These are phyloP conservation scores for Xylaria telfairii DNA, from an alignment of 495 filamentous ascomycete genomes.

Conservation along the genomic window DNA sequence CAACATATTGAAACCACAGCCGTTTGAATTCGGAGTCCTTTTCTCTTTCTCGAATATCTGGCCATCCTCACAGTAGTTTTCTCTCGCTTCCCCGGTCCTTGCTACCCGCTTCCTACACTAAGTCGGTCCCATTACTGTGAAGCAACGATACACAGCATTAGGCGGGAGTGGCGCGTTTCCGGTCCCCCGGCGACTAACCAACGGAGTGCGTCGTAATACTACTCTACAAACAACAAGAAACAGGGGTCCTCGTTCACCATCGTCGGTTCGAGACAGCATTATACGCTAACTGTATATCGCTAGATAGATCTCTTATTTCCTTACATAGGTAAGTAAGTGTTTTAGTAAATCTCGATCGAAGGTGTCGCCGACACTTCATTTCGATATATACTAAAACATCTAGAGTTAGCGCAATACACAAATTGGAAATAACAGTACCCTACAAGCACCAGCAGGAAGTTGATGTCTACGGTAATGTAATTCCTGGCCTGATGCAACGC, in stretches of 20 bases:
- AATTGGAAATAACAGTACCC: neutral
- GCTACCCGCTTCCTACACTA: neutral
- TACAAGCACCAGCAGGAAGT: neutral
- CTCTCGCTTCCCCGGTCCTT: neutral
- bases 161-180: slow-evolving; percentile 2
- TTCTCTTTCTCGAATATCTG: neutral
- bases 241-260: neutral
- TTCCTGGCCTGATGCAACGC: neutral
- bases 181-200: neutral
- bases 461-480: neutral
- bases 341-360: too few species aligned
- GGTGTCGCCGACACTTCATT: too few species aligned
- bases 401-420: too few species aligned
- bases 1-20: slow-evolving; percentile 5
- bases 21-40: slow-evolving; percentile 13
- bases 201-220: neutral
- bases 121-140: slow-evolving; percentile 3
- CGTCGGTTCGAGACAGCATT: too few species aligned
- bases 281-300: too few species aligned
- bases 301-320: too few species aligned
- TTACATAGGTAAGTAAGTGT: too few species aligned
- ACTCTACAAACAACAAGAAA: neutral
- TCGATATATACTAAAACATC: too few species aligned
- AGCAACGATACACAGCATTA: neutral
- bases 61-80: neutral